Evolutionary conservation across 1,139 yeast genomes (phyloP), one percentile per base, ranked within the genome.

Genomic region (Barnettozyma hawaiiensis): DNA sequence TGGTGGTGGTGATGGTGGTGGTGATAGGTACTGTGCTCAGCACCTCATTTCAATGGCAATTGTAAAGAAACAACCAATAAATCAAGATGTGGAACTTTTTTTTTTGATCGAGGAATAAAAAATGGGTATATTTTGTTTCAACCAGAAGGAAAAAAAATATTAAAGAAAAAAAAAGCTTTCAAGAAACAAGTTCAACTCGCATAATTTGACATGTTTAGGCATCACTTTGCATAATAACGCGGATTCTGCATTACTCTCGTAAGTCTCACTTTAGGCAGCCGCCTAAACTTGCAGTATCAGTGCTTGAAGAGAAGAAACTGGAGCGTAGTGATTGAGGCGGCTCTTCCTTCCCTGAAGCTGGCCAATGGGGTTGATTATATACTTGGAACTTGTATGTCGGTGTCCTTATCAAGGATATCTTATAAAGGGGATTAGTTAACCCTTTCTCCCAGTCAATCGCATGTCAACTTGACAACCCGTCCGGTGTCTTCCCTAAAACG

Each of bases 171-270:
- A 31, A 18, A 18, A 31, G 21, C 33, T 10, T 14, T 18, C 21
- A n/a, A n/a, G 33, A 31, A 31, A 20, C 16, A 32, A 18, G 26
- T 19, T 21, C 16, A 21, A 7, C 18, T 16, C 23, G 37, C 37
- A 34, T 23, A 14, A 34, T 34, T 22, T 34, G 37, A 34, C 37
- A 34, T 34, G 21, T 34, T 11, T 7, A 3, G 22, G 37, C 28
- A 23, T 23, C 14, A 3, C 2, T 12, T n/a, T 34, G 37, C 28
- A 15, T 14, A 5, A 12, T 5, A n/a, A 8, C 8, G 22, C 15
- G 24, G 12, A n/a, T 21, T 2, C 18, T 29, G 21, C 32, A 5
- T 29, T 29, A n/a, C 5, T 29, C 32, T 29, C 32, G 32, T 29
- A 29, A 29, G 32, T 29, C 21, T 8, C n/a, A 12, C 12, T 21